Conservation (phyloP, 768 basidiomycete species). For the Mycena sanguinolenta region DNA sequence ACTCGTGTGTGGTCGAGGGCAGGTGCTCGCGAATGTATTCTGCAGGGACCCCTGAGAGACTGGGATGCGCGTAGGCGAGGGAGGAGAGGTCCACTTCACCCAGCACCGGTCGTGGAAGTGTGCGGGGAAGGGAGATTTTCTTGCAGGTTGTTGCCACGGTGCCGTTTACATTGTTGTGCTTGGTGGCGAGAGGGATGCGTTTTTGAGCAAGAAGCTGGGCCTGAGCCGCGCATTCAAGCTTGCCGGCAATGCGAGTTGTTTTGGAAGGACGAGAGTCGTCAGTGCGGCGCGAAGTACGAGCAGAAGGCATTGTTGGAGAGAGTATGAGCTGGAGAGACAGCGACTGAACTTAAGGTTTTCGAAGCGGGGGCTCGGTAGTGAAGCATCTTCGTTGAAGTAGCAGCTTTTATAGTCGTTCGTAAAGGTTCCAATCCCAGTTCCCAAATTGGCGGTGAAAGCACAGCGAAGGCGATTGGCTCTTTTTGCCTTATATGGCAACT, state of each 20-base stretch:
- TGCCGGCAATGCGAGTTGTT: not conserved
- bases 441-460: not conserved
- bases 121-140: conserved; percentile 37
- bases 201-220: conserved; percentile 23
- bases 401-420: not conserved
- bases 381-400: not conserved
- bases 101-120: conserved; percentile 38
- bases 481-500: not conserved
- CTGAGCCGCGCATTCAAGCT: conserved; percentile 24
- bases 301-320: conserved; percentile 18
- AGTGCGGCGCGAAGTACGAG: conserved; percentile 14
- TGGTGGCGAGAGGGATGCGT: conserved; percentile 29
- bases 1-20: conserved; percentile 29
- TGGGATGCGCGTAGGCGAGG: conserved; percentile 32
- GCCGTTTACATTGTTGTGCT: conserved; percentile 27
- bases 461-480: not conserved
- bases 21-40: conserved; percentile 39
- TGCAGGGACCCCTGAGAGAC: conserved; percentile 34
- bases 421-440: not conserved
- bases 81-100: conserved; percentile 32
- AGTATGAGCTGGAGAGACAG: not conserved
- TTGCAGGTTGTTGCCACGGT: conserved; percentile 6
- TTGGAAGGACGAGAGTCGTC: conserved; percentile 17
- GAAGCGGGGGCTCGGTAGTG: not conserved
- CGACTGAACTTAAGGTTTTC: not conserved